phyloP scores from a whole-genome alignment of 2,329 filamentous ascomycete genomes.

The Bimuria novae-zelandiae region DNA sequence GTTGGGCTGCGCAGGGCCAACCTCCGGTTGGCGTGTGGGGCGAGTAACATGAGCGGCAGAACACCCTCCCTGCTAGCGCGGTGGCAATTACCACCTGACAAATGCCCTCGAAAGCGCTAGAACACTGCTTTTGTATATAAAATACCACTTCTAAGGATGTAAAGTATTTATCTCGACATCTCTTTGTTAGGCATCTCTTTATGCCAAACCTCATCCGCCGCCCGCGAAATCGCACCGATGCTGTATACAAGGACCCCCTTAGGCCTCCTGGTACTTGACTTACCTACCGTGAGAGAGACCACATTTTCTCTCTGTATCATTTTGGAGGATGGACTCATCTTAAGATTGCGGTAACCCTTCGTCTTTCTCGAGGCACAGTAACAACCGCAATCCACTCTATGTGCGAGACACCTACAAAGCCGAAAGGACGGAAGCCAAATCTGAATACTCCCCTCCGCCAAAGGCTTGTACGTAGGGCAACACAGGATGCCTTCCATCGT shows the following conservation, averaged over 20 bases:
- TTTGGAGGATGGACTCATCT: background rate
- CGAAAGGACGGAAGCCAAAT: background rate
- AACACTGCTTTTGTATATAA: too few species aligned
- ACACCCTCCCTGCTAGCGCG: too few species aligned
- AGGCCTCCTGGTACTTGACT: constrained; percentile 5
- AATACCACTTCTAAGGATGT: too few species aligned
- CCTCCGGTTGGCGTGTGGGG: too few species aligned
- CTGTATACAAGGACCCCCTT: background rate
- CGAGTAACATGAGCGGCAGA: too few species aligned
- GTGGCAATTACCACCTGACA: too few species aligned
- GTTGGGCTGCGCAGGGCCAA: too few species aligned
- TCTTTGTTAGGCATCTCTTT: too few species aligned
- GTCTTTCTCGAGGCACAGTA: constrained; percentile 7
- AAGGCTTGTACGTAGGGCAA: constrained; percentile 11
- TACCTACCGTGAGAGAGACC: constrained; percentile 5
- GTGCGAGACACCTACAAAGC: background rate
- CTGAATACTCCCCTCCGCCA: background rate
- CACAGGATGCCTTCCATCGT: constrained; percentile 8
- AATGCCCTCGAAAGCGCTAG: too few species aligned
- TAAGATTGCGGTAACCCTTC: background rate
- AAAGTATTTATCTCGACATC: too few species aligned
- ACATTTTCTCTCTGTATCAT: constrained; percentile 6
- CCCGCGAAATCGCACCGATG: background rate
- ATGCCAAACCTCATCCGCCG: constrained; percentile 4
- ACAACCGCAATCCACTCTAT: constrained; percentile 4